These are phyloP conservation scores for Cercospora beticola DNA, from an alignment of 2,329 filamentous ascomycete species.

Conservation along the genomic window DNA sequence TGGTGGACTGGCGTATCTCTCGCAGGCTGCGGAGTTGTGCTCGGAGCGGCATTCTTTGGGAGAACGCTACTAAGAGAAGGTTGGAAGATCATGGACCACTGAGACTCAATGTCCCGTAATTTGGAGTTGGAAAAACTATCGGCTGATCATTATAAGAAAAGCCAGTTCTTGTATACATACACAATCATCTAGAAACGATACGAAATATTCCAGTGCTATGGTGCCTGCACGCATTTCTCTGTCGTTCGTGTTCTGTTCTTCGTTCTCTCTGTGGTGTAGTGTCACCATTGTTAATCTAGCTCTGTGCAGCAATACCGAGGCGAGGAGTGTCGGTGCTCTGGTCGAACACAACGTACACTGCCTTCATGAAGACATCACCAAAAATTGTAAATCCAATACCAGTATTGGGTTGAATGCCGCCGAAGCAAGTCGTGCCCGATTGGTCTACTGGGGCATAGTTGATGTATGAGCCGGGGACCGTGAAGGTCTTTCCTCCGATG, in stretches of 20 bases:
- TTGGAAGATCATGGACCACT: slow-evolving; percentile 11
- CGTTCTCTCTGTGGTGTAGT: neutral
- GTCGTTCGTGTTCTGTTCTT: neutral
- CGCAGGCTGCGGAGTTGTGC: slow-evolving; percentile 28
- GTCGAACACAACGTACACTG: slow-evolving; percentile 72
- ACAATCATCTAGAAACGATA: neutral
- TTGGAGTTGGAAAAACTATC: neutral
- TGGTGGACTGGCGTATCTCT: slow-evolving; percentile 42
- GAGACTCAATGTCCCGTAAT: neutral
- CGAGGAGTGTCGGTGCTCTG: slow-evolving; percentile 41
- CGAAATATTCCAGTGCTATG: neutral
- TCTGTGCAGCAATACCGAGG: slow-evolving; percentile 48
- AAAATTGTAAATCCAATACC: slow-evolving; percentile 67
- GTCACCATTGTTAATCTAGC: neutral
- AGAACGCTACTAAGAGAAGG: slow-evolving; percentile 14
- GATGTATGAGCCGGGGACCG: slow-evolving; percentile 55
- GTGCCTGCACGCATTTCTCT: neutral
- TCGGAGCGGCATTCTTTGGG: slow-evolving; percentile 28
- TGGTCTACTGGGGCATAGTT: slow-evolving; percentile 51
- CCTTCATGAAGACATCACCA: slow-evolving; percentile 73
- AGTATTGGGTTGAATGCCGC: slow-evolving; percentile 67
- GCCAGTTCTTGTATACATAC: neutral
- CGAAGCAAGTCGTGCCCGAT: slow-evolving; percentile 61
- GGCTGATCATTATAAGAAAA: neutral
- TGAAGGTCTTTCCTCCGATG: slow-evolving; percentile 52